Conservation (phyloP, 1,139 yeast genomes). For the Hemisphaericaspora subhashii region DNA sequence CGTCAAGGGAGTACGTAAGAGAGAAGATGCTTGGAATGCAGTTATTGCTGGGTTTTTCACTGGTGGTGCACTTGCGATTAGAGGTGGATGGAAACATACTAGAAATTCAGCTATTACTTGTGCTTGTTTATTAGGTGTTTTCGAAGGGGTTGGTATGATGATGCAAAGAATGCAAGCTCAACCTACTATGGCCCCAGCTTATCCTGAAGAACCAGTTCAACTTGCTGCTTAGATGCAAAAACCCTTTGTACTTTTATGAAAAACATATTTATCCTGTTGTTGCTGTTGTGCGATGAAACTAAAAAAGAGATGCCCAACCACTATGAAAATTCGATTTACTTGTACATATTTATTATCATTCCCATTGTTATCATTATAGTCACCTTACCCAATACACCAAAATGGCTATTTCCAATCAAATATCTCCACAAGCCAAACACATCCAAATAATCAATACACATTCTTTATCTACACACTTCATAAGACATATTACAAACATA, state of each 20-base stretch:
- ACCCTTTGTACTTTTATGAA: neutral
- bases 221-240: slow-evolving; percentile 40
- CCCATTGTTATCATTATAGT: too few species aligned
- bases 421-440: too few species aligned
- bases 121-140: slow-evolving; percentile 93
- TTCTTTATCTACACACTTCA: too few species aligned
- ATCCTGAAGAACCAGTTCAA: slow-evolving; percentile 60
- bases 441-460: too few species aligned
- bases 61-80: slow-evolving; percentile 95
- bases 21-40: slow-evolving; percentile 99
- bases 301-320: neutral
- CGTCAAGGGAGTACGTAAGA: slow-evolving; percentile 90
- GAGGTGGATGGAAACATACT: slow-evolving; percentile 98
- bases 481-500: too few species aligned
- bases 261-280: neutral
- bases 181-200: slow-evolving; percentile 77
- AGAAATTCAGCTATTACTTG: slow-evolving; percentile 96
- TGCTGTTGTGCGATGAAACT: too few species aligned
- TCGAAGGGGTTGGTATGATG: slow-evolving; percentile 98
- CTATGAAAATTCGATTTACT: neutral
- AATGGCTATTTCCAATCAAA: too few species aligned
- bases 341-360: neutral
- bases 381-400: too few species aligned
- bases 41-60: slow-evolving; percentile 97
- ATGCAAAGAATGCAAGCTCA: slow-evolving; percentile 90